Evolutionary conservation across 257 asterid genomes (phyloP), one percentile per base, ranked within the genome.

Genomic region (Solanum raphanifolium): DNA sequence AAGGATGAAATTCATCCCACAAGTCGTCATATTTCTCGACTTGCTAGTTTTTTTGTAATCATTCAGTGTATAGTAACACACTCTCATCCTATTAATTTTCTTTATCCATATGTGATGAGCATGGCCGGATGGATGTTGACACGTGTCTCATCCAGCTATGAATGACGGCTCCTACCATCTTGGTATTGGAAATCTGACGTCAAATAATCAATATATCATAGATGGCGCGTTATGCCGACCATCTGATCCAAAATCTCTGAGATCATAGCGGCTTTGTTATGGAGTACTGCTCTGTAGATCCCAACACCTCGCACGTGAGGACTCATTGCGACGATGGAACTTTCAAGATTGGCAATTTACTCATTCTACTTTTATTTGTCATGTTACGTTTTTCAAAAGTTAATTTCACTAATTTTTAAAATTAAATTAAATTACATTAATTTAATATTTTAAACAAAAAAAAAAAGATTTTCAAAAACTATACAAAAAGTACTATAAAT

Each of bases 211-310:
- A 4, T 35, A 73, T 18, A 34, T 13, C 39, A 4, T 38, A 72
- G 32, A 39, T 31, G 83, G 92, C 87, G 66, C 78, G 88, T 89
- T 89, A 43, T 88, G 18, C 16, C 71, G 88, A 82, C 92, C 93
- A 91, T 90, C 52, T 9, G 93, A 93, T 93, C 94, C 86, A 88
- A 92, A 93, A 92, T 13, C 60, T 88, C 20, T 75, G 86, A 86
- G 92, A 78, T 79, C 69, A 29, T 0, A 31, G 18, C 20, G 82
- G 83, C 86, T 20, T 72, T 27, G 78, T 3, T 31, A 73, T 83
- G 34, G 34, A 11, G 34, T 25, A n/a, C 31, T 18, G 89, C 89
- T 87, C 90, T 89, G 69, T 10, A 52, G 87, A 93, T 13, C 21
- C 84, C 88, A 90, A 90, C 87, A 25, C 81, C 65, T 55, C 32